Base-by-base conservation (phyloP, 2,329 filamentous ascomycete species). In the Raffaelea arxii region DNA sequence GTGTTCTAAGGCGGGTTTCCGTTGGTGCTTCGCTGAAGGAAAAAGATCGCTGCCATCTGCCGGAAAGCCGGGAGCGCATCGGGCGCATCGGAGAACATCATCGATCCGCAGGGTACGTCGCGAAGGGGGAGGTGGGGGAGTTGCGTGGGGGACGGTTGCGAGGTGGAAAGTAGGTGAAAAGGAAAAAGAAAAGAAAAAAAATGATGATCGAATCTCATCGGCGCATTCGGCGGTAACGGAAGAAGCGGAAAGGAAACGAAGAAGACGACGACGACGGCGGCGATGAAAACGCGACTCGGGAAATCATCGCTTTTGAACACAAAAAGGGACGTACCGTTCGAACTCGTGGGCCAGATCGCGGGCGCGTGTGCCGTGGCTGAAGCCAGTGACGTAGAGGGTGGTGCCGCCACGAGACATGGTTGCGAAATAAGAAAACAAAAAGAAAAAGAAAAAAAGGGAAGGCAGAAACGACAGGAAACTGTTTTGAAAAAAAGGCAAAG, bases 301-400 rank as follows among this genome's bases (percentile, higher is more conserved):
- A n/a, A n/a, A n/a, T n/a, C n/a, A n/a, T n/a, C n/a, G n/a, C n/a
- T n/a, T n/a, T n/a, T n/a, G n/a, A n/a, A n/a, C n/a, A n/a, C n/a
- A n/a, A n/a, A n/a, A n/a, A n/a, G n/a, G n/a, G n/a, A 94, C 90
- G 81, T 95, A 96, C 88, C 91, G 89, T 90, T 97, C 91, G 86
- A 97, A 97, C 78, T 97, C 91, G 86, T 94, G 96, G 75, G 91
- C 89, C 68, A 97, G 86, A 77, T 98, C 90, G 81, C 92, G 88
- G 68, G 92, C 89, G 76, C 92, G 88, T 68, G 91, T 96, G 69
- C 91, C 89, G 71, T 95, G 89, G 79, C 91, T 94, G 71, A 98
- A 98, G 78, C 92, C 92, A 64, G 90, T 95, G 69, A 97, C 91
- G 75, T 97, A 97, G 58, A 97, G 86, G 49, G 91, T 97, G 51